A percentile compares a stretch with the other conserved stretches of the same genome.
Evolutionary conservation across 371 early-diverging fungal genomes (phyloP).

Genomic region (Apophysomyces elegans): DNA sequence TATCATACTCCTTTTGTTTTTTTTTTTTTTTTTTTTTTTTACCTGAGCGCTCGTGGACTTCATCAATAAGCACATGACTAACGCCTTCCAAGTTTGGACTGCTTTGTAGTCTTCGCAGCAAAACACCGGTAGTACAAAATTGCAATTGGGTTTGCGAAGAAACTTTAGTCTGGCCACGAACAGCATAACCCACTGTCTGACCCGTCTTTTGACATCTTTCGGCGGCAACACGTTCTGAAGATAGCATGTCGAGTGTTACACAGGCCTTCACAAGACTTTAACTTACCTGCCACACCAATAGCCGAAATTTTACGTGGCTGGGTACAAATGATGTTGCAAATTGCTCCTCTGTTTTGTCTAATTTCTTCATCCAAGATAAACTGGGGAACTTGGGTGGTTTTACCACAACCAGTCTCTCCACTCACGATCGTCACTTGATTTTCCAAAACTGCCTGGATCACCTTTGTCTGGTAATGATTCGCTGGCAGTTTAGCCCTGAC

Average conservation of each 20-base stretch:
- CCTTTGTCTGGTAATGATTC: conserved; percentile 54
- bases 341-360: conserved; percentile 46
- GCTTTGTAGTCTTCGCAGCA: conserved; percentile 75
- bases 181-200: conserved; percentile 62
- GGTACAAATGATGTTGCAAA: conserved; percentile 84
- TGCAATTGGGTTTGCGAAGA: conserved; percentile 71
- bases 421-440: conserved; percentile 67
- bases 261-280: not conserved
- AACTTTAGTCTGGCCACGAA: conserved; percentile 65
- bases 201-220: conserved; percentile 67
- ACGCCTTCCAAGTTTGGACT: conserved; percentile 70
- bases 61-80: conserved; percentile 78
- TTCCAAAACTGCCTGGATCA: conserved; percentile 56
- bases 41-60: conserved; percentile 80
- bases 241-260: not conserved
- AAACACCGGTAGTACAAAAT: conserved; percentile 87
- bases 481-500: conserved; percentile 71
- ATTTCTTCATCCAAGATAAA: conserved; percentile 82
- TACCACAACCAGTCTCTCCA: conserved; percentile 88
- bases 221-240: conserved; percentile 66
- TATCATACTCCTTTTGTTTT: not conserved
- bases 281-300: conserved; percentile 75
- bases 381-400: conserved; percentile 91
- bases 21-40: not conserved
- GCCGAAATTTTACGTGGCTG: conserved; percentile 95